phyloP scores from a whole-genome alignment of 1,139 yeast genomes.

The Ogataea hybrid region DNA sequence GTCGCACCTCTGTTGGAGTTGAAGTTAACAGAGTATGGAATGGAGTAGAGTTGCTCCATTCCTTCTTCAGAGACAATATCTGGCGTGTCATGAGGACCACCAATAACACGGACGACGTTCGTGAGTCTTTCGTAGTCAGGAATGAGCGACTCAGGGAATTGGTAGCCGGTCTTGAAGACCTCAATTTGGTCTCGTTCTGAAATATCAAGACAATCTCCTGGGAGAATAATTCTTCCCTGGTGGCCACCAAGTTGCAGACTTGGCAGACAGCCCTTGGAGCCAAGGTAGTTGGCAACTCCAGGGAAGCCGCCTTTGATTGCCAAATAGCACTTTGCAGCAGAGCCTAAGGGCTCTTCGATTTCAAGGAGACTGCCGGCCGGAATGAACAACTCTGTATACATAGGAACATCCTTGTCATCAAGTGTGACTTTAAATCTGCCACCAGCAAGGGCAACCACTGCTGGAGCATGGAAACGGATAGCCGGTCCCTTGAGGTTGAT shows the following conservation, averaged over 20 bases:
- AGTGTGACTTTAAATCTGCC: constrained; percentile 30
- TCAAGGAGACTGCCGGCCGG: constrained; percentile 32
- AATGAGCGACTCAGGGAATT: constrained; percentile 27
- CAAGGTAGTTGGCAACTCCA: constrained; percentile 36
- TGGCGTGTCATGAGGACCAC: constrained; percentile 39
- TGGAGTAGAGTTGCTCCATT: constrained; percentile 29
- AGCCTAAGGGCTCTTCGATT: constrained; percentile 32
- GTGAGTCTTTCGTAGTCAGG: constrained; percentile 24
- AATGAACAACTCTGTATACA: constrained; percentile 32
- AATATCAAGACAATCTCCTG: constrained; percentile 36
- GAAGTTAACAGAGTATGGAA: constrained; percentile 33
- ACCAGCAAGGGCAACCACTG: constrained; percentile 33
- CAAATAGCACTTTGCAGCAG: constrained; percentile 33
- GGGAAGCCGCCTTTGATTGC: constrained; percentile 39
- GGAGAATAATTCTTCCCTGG: constrained; percentile 36
- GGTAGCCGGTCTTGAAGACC: constrained; percentile 22
- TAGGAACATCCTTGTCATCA: constrained; percentile 30
- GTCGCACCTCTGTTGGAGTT: constrained; percentile 40
- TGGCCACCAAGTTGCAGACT: constrained; percentile 38
- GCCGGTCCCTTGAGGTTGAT: constrained; percentile 35
- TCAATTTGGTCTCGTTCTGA: constrained; percentile 5
- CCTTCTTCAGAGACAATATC: constrained; percentile 36
- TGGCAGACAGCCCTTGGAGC: constrained; percentile 38
- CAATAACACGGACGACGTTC: constrained; percentile 33
- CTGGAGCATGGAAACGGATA: constrained; percentile 33